These are phyloP conservation scores for Colletotrichum lindemuthianum DNA, from an alignment of 2,329 filamentous ascomycete genomes.

Conservation along the genomic window DNA sequence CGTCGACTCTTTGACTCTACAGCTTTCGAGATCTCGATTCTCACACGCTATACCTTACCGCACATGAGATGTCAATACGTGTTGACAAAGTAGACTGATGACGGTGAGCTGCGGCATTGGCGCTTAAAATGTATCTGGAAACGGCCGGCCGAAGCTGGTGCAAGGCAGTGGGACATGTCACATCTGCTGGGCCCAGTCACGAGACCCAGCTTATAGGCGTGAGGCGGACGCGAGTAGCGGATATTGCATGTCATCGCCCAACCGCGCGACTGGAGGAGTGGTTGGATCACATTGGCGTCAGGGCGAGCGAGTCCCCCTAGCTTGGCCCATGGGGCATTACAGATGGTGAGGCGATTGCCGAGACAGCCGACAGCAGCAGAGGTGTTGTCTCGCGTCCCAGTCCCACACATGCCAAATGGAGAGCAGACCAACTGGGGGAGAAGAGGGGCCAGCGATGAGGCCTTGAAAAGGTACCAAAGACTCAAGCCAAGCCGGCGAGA, in stretches of 20 bases:
- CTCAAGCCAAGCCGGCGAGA: not conserved
- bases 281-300: slow-evolving; percentile 7
- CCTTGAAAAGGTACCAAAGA: not conserved
- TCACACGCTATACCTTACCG: no score
- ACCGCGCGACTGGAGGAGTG: slow-evolving; percentile 3
- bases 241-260: not conserved
- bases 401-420: not conserved
- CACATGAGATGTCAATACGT: no score
- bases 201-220: slow-evolving; percentile 2
- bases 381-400: not conserved
- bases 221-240: slow-evolving; percentile 16
- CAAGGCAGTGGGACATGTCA: slow-evolving; percentile 1
- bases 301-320: not conserved
- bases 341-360: slow-evolving; percentile 15
- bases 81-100: not conserved
- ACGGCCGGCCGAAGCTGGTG: not conserved
- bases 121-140: slow-evolving; percentile 8
- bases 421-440: not conserved
- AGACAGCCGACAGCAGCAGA: slow-evolving; percentile 16
- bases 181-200: slow-evolving; percentile 17
- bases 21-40: no score
- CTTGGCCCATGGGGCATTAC: slow-evolving; percentile 6
- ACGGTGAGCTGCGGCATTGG: slow-evolving; percentile 10
- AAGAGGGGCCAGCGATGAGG: not conserved
- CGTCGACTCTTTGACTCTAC: no score